Conservation (phyloP, 1,139 yeast species). For the Blastobotrys aristatus region DNA sequence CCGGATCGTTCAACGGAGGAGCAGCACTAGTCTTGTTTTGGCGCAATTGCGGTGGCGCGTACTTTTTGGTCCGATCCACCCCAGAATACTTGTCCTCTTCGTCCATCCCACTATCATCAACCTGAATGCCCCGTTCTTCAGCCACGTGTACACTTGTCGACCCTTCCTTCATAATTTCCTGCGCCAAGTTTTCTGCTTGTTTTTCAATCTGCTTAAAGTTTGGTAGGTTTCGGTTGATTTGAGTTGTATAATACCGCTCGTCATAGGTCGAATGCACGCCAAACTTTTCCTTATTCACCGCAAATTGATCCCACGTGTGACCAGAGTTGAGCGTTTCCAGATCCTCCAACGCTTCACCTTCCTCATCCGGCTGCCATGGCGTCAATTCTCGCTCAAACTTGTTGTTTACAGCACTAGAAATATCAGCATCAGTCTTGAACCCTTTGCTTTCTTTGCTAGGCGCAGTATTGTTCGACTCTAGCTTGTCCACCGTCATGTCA, state of each 20-base stretch:
- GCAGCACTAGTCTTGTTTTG: not conserved
- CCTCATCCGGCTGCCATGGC: constrained; percentile 77
- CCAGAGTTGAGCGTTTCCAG: constrained; percentile 44
- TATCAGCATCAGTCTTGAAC: constrained; percentile 83
- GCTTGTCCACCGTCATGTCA: constrained; percentile 35
- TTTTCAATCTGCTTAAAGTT: constrained; percentile 61
- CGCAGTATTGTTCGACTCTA: constrained; percentile 7
- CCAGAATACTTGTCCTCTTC: constrained; percentile 97
- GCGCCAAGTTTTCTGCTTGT: constrained; percentile 74
- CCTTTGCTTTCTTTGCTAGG: constrained; percentile 16
- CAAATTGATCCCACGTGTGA: constrained; percentile 82
- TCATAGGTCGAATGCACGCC: constrained; percentile 85
- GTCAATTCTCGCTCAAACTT: constrained; percentile 65
- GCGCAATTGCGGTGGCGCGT: not conserved
- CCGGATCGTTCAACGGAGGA: constrained; percentile 58
- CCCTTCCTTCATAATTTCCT: constrained; percentile 69
- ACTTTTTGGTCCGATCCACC: constrained; percentile 41
- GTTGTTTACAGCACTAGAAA: constrained; percentile 43
- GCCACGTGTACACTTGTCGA: constrained; percentile 75
- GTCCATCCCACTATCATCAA: constrained; percentile 83
- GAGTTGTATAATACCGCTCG: constrained; percentile 86
- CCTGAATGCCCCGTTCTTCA: constrained; percentile 78
- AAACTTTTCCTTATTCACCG: constrained; percentile 79
- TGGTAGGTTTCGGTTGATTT: constrained; percentile 68
- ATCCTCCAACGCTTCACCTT: constrained; percentile 33